Evolutionary conservation across 2,329 filamentous ascomycete species (phyloP).

Genomic region (Orbilia brochopaga): DNA sequence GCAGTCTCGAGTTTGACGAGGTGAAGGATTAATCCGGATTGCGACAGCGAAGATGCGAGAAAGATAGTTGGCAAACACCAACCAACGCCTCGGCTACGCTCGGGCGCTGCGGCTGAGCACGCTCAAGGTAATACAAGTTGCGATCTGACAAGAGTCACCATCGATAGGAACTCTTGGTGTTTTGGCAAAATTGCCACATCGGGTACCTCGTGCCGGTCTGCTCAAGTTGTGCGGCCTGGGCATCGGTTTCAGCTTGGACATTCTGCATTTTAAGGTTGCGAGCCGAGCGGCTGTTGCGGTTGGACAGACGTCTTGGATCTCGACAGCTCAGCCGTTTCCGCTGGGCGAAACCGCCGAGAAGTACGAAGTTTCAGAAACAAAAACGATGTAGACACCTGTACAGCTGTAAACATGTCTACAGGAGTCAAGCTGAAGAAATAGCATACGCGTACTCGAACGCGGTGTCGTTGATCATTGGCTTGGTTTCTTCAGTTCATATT

Average conservation of each 20-base stretch:
- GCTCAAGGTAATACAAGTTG: constrained; percentile 2
- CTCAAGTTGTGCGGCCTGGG: not conserved
- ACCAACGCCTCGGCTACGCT: not conserved
- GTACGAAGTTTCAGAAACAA: no score
- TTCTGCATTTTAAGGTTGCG: constrained; percentile 20
- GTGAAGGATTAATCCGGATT: not conserved
- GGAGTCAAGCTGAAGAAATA: no score
- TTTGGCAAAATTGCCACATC: constrained; percentile 47
- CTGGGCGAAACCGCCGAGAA: no score
- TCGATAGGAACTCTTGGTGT: constrained; percentile 35
- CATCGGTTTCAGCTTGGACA: constrained; percentile 11
- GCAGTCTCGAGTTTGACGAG: constrained; percentile 24
- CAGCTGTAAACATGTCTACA: no score
- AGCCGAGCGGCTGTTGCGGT: not conserved
- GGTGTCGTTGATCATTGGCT: no score
- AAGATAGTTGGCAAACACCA: no score
- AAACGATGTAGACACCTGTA: no score
- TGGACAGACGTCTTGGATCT: not conserved
- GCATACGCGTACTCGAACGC: no score
- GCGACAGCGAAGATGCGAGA: no score
- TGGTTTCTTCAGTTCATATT: no score
- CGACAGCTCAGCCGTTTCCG: not conserved
- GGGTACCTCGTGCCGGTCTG: constrained; percentile 10
- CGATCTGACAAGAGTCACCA: constrained; percentile 10
- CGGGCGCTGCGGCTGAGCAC: not conserved